phyloP scores from a whole-genome alignment of 768 basidiomycete genomes.

The Phanerodontia chrysosporium region DNA sequence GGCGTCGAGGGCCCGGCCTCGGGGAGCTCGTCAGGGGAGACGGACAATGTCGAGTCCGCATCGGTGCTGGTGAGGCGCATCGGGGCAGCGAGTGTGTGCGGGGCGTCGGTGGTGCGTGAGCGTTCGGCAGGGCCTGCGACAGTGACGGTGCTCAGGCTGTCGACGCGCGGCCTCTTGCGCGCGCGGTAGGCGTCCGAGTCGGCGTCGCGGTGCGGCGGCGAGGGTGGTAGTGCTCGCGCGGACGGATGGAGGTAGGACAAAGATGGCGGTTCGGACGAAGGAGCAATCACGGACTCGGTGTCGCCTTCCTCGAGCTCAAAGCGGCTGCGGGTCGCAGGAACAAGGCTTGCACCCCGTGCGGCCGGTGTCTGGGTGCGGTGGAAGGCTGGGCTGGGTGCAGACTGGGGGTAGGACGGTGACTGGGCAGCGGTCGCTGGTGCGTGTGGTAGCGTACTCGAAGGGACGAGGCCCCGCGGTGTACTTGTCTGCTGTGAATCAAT shows the following conservation, averaged over 20 bases:
- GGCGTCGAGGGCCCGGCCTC: slow-evolving; percentile 22
- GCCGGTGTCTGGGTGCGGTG: background rate
- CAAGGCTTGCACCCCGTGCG: slow-evolving; percentile 36
- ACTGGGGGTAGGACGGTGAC: slow-evolving; percentile 6
- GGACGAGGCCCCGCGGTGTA: slow-evolving; percentile 51
- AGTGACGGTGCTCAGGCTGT: slow-evolving; percentile 19
- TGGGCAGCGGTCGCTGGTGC: slow-evolving; percentile 18
- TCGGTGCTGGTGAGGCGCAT: slow-evolving; percentile 22
- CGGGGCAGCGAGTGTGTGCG: slow-evolving; percentile 5
- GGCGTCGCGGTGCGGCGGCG: slow-evolving; percentile 11
- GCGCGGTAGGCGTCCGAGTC: slow-evolving; percentile 21
- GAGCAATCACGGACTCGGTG: slow-evolving; percentile 22
- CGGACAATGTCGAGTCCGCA: slow-evolving; percentile 21
- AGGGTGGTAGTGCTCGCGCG: slow-evolving; percentile 10
- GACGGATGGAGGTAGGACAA: slow-evolving; percentile 26
- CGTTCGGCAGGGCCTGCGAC: slow-evolving; percentile 21
- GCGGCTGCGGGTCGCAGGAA: slow-evolving; percentile 63
- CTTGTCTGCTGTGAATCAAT: slow-evolving; percentile 66
- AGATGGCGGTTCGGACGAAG: slow-evolving; percentile 19
- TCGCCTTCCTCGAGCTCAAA: slow-evolving; percentile 53
- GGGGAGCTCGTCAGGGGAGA: slow-evolving; percentile 16
- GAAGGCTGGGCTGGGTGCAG: slow-evolving; percentile 2
- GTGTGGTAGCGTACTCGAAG: slow-evolving; percentile 34
- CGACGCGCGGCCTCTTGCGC: slow-evolving; percentile 25
- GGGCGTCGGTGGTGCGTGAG: slow-evolving; percentile 17